Evolutionary conservation across 306 rosid species (phyloP).

Genomic region (Elaeagnus macrophylla): DNA sequence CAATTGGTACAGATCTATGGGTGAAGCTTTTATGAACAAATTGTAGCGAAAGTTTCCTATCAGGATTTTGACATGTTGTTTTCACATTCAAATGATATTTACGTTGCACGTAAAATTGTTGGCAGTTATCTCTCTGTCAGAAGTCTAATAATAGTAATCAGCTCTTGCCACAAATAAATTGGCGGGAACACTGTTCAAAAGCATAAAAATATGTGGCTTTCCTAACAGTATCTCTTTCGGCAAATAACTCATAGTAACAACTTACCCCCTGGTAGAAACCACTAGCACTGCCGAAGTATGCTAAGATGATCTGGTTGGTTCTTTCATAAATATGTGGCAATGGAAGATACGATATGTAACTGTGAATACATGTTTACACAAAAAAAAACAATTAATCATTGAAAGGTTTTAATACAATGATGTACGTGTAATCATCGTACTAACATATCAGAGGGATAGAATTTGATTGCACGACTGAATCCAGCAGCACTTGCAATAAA

Average conservation of each 20-base stretch:
- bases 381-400: conserved; percentile 9
- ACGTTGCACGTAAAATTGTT: background rate
- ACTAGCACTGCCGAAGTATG: conserved; percentile 60
- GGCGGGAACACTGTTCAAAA: too few relatives aligned
- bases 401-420: background rate
- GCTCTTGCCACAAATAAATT: background rate
- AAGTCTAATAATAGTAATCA: background rate
- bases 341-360: conserved; percentile 82
- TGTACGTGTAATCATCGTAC: conserved; percentile 9
- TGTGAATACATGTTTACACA: conserved; percentile 36
- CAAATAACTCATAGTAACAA: conserved; percentile 1
- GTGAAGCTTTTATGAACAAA: conserved; percentile 17
- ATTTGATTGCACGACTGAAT: conserved; percentile 32
- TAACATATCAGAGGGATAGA: conserved; percentile 67
- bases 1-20: conserved; percentile 12
- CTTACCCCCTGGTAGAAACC: too few relatives aligned
- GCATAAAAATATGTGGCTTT: too few relatives aligned
- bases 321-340: conserved; percentile 87
- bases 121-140: background rate
- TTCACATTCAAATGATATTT: background rate
- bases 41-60: background rate
- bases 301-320: conserved; percentile 51
- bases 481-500: conserved; percentile 83
- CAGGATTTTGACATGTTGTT: background rate
- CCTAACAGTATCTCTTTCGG: too few relatives aligned